These are phyloP conservation scores for Annulohypoxylon stygium DNA, from an alignment of 495 filamentous ascomycete genomes.

Conservation along the genomic window DNA sequence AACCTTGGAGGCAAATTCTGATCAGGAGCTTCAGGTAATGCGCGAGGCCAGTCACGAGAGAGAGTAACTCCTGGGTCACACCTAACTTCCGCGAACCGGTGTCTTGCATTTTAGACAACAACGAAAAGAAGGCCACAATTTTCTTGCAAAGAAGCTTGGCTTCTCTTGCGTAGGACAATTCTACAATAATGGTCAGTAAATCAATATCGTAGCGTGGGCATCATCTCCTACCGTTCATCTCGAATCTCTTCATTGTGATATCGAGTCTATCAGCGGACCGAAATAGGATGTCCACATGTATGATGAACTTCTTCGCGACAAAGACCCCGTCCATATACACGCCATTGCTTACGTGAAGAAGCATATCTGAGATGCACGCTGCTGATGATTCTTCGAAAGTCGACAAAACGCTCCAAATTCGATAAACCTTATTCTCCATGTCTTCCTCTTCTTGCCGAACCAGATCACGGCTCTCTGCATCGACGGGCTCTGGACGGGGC, in stretches of 20 bases:
- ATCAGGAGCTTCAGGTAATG: slow-evolving; percentile 99
- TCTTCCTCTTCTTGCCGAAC: slow-evolving; percentile 89
- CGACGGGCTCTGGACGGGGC: slow-evolving; percentile 65
- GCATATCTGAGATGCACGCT: slow-evolving; percentile 99
- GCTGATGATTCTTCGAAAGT: slow-evolving; percentile 98
- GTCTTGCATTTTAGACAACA: slow-evolving; percentile 94
- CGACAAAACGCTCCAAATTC: slow-evolving; percentile 97
- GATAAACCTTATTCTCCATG: slow-evolving; percentile 98
- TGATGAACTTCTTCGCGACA: slow-evolving; percentile 96
- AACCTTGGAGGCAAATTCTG: slow-evolving; percentile 93
- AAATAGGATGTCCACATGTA: slow-evolving; percentile 95
- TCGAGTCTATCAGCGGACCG: slow-evolving; percentile 88
- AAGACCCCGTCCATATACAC: slow-evolving; percentile 95
- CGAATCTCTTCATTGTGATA: slow-evolving; percentile 72
- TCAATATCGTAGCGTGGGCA: neutral
- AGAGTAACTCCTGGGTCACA: slow-evolving; percentile 95
- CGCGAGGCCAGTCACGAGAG: slow-evolving; percentile 94
- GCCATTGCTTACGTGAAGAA: slow-evolving; percentile 98
- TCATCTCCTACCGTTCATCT: slow-evolving; percentile 75
- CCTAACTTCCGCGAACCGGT: slow-evolving; percentile 88
- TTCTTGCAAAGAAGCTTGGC: slow-evolving; percentile 99
- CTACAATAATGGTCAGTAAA: slow-evolving; percentile 60
- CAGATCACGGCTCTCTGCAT: slow-evolving; percentile 77
- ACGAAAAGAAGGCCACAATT: slow-evolving; percentile 96
- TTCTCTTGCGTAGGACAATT: slow-evolving; percentile 90